Conservation (phyloP, 2,329 filamentous ascomycete genomes). For the Pezicula carpinea region DNA sequence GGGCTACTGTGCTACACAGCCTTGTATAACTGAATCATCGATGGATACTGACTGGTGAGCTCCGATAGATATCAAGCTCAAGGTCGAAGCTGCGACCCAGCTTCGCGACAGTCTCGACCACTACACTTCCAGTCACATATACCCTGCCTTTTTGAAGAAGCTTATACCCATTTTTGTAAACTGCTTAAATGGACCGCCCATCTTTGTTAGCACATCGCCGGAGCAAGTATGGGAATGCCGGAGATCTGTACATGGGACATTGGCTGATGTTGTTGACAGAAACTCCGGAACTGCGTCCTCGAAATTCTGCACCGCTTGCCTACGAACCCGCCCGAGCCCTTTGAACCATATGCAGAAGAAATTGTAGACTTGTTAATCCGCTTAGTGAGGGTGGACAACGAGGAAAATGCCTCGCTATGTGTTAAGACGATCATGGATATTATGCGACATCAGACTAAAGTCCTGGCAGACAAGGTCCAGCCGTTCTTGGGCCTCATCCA, state of each 20-base stretch:
- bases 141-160: constrained; percentile 76
- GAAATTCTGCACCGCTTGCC: constrained; percentile 89
- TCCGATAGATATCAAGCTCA: constrained; percentile 68
- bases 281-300: constrained; percentile 86
- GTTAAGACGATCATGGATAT: constrained; percentile 98
- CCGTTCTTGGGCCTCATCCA: constrained; percentile 87
- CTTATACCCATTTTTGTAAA: constrained; percentile 86
- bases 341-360: constrained; percentile 84
- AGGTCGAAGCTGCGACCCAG: constrained; percentile 76
- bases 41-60: constrained; percentile 10
- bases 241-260: constrained; percentile 14
- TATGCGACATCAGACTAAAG: constrained; percentile 85
- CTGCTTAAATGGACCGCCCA: constrained; percentile 78
- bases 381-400: constrained; percentile 86
- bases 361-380: constrained; percentile 88
- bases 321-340: constrained; percentile 68
- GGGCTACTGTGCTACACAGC: neutral
- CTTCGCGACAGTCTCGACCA: constrained; percentile 89
- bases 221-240: constrained; percentile 66
- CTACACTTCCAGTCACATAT: constrained; percentile 74
- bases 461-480: constrained; percentile 77
- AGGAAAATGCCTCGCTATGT: constrained; percentile 97
- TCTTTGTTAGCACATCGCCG: constrained; percentile 83
- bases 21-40: neutral
- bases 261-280: constrained; percentile 41